Evolutionary conservation across 805 yeast species (phyloP).

Genomic region (Metschnikowia vanudenii): DNA sequence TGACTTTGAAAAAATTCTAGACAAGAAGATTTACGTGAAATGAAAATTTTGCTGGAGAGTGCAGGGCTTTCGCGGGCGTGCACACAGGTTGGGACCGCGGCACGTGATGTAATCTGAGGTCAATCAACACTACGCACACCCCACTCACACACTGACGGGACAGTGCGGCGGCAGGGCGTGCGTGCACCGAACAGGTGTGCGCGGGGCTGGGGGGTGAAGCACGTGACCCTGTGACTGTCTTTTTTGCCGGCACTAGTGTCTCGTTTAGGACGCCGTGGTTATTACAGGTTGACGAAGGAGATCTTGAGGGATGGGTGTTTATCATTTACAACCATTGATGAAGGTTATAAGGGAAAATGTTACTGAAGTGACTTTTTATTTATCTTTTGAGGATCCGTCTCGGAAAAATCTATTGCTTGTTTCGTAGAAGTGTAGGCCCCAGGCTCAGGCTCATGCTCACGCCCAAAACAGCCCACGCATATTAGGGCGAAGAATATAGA

Average conservation of each 20-base stretch:
- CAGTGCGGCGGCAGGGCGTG: not conserved
- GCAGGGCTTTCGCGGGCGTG: slow-evolving; percentile 13
- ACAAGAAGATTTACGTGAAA: slow-evolving; percentile 9
- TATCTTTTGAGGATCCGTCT: too few species aligned
- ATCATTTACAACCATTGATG: too few species aligned
- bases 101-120: slow-evolving; percentile 3
- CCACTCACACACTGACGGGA: slow-evolving; percentile 1
- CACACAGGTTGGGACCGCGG: slow-evolving; percentile 1
- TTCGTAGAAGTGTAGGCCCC: too few species aligned
- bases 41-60: slow-evolving; percentile 22
- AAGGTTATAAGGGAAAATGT: too few species aligned
- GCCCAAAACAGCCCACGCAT: too few species aligned
- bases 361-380: too few species aligned
- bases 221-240: slow-evolving; percentile 15
- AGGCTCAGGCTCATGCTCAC: too few species aligned
- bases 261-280: too few species aligned
- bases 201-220: not conserved
- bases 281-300: too few species aligned
- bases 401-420: too few species aligned
- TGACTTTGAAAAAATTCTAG: slow-evolving; percentile 10
- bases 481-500: too few species aligned
- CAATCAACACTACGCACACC: not conserved
- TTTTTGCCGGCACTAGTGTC: not conserved
- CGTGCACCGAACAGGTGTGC: not conserved
- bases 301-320: too few species aligned